These are phyloP conservation scores for Phytophthora melonis DNA, from an alignment of 352 stramenopile species.

Conservation along the genomic window DNA sequence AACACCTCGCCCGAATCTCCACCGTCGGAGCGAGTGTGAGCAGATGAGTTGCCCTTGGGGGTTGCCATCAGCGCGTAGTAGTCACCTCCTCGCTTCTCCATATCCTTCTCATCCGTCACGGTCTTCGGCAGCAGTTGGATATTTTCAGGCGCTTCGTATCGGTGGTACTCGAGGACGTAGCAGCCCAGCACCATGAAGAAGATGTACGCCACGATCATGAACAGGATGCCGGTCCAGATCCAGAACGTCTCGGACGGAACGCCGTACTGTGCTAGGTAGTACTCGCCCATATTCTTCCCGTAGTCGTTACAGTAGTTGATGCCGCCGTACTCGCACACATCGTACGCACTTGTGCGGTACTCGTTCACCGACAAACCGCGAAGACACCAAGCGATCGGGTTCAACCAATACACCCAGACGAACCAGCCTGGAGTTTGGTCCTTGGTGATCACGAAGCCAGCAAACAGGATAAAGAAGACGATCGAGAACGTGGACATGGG, in stretches of 20 bases:
- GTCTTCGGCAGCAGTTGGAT: constrained; percentile 16
- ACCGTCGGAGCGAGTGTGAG: constrained; percentile 4
- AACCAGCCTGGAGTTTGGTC: constrained; percentile 46
- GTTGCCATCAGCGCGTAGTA: constrained; percentile 11
- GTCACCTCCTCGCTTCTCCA: constrained; percentile 19
- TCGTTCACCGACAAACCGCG: constrained; percentile 34
- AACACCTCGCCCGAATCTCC: constrained; percentile 7
- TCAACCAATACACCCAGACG: constrained; percentile 44
- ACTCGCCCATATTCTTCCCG: constrained; percentile 29
- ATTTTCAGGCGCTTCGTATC: constrained; percentile 39
- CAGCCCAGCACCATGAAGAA: constrained; percentile 39
- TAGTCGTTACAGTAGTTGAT: constrained; percentile 32
- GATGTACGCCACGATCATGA: constrained; percentile 36
- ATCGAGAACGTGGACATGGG: constrained; percentile 50
- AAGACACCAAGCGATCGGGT: constrained; percentile 43
- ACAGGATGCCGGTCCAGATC: constrained; percentile 44
- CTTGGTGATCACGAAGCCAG: constrained; percentile 53
- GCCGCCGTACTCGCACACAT: constrained; percentile 33
- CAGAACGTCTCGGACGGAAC: constrained; percentile 30
- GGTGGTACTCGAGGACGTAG: constrained; percentile 44
- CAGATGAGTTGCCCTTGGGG: constrained; percentile 19
- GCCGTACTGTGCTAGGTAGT: constrained; percentile 39
- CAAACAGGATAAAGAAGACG: constrained; percentile 57
- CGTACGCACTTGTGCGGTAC: constrained; percentile 30
- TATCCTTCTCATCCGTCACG: constrained; percentile 9